Percentiles rank a stretch among this genome's conserved stretches.
These are phyloP conservation scores for Leccinum broughii DNA, from an alignment of 768 basidiomycete species.

Conservation along the genomic window DNA sequence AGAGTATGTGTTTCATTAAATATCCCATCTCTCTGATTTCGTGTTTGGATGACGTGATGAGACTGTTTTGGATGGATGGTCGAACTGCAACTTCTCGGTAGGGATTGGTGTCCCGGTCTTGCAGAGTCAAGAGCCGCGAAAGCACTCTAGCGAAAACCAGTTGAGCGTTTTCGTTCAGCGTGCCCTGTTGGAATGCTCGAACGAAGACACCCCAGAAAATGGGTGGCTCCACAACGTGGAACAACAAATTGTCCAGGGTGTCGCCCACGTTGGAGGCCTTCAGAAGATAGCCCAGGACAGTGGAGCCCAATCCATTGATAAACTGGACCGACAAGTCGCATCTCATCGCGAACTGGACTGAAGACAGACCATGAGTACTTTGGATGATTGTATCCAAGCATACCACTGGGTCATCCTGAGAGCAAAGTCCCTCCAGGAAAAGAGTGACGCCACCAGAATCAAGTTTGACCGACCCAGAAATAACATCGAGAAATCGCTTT, in stretches of 20 bases:
- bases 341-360: conserved; percentile 43
- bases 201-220: conserved; percentile 47
- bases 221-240: conserved; percentile 47
- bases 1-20: conserved; percentile 42
- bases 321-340: conserved; percentile 38
- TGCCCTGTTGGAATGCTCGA: conserved; percentile 32
- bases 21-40: conserved; percentile 36
- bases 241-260: conserved; percentile 41
- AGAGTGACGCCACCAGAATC: conserved; percentile 21
- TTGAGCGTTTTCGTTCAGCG: conserved; percentile 38
- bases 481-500: conserved; percentile 36
- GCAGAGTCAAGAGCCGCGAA: conserved; percentile 44
- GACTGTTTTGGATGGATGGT: conserved; percentile 23
- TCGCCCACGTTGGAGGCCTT: conserved; percentile 42
- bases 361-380: conserved; percentile 38
- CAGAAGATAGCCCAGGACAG: conserved; percentile 41
- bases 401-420: conserved; percentile 37
- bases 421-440: conserved; percentile 50
- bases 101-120: conserved; percentile 31
- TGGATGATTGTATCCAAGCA: conserved; percentile 40
- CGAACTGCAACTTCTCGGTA: conserved; percentile 42
- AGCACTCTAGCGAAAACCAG: conserved; percentile 48
- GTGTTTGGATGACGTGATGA: conserved; percentile 24
- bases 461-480: conserved; percentile 32
- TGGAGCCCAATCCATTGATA: conserved; percentile 42